Conservation (phyloP, 108 stramenopile genomes). For the Fistulifera pelliculosa region DNA sequence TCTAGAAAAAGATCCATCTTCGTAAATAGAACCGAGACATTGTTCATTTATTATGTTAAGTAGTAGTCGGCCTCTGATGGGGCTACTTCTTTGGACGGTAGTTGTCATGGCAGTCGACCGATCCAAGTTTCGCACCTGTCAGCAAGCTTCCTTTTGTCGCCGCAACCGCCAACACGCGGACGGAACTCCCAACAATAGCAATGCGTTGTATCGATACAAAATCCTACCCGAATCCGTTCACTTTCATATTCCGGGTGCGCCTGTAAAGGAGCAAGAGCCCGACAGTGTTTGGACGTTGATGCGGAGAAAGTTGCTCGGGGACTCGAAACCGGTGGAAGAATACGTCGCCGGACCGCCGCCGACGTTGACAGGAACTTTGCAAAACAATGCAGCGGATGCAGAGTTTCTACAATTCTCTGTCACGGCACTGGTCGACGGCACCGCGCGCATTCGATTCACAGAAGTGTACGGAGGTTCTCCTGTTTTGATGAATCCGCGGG, state of each 20-base stretch:
- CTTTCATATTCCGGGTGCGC: constrained; percentile 26
- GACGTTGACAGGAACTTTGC: constrained; percentile 51
- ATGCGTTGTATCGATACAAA: constrained; percentile 46
- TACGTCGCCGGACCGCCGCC: constrained; percentile 53
- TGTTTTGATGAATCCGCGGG: constrained; percentile 37
- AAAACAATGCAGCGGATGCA: constrained; percentile 46
- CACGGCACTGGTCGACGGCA: constrained; percentile 60
- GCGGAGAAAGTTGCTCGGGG: neutral
- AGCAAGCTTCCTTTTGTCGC: constrained; percentile 95
- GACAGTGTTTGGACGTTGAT: constrained; percentile 9
- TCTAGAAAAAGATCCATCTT: too few species aligned
- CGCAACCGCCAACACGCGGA: constrained; percentile 63
- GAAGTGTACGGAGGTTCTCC: constrained; percentile 51
- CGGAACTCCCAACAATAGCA: constrained; percentile 15
- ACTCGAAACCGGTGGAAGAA: constrained; percentile 24
- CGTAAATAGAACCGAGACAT: too few species aligned
- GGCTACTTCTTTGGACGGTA: neutral
- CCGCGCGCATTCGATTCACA: constrained; percentile 66
- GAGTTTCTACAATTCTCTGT: constrained; percentile 59
- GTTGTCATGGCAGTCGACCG: constrained; percentile 78
- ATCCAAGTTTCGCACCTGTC: constrained; percentile 95
- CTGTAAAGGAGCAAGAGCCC: neutral
- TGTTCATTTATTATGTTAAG: neutral
- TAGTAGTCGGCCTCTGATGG: neutral
- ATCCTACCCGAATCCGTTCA: constrained; percentile 44